Conservation (phyloP, 139 green algal species). For the Chloropicon primus region DNA sequence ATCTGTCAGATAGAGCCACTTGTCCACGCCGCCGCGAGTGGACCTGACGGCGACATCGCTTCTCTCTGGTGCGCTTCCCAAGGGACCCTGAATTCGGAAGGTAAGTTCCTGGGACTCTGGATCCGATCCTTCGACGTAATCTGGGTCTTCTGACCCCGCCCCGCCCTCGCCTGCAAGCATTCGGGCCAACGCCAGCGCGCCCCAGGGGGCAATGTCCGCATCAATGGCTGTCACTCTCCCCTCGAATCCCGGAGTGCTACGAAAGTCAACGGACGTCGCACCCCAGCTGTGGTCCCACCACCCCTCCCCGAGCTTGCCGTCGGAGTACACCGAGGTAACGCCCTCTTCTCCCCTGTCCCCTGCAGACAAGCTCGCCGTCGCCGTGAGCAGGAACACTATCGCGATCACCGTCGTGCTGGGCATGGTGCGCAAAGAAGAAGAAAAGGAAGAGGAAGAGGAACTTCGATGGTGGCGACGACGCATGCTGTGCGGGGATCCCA, state of each 20-base stretch:
- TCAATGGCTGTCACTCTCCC: neutral
- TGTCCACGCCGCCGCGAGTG: neutral
- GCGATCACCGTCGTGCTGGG: too few species aligned
- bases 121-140: neutral
- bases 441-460: too few species aligned
- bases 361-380: too few species aligned
- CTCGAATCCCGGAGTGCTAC: too few species aligned
- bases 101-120: neutral
- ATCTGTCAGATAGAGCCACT: neutral
- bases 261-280: too few species aligned
- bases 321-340: neutral
- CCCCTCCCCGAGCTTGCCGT: neutral
- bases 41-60: too few species aligned
- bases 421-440: too few species aligned
- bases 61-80: too few species aligned
- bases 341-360: neutral
- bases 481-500: too few species aligned
- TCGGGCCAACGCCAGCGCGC: neutral
- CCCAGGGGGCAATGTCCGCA: neutral
- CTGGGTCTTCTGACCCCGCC: neutral
- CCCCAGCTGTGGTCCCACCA: neutral
- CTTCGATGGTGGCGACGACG: too few species aligned
- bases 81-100: neutral
- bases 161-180: neutral
- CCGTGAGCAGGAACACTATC: too few species aligned